These are phyloP conservation scores for Pythium vanterpoolii DNA, from an alignment of 352 stramenopile genomes.

Conservation along the genomic window DNA sequence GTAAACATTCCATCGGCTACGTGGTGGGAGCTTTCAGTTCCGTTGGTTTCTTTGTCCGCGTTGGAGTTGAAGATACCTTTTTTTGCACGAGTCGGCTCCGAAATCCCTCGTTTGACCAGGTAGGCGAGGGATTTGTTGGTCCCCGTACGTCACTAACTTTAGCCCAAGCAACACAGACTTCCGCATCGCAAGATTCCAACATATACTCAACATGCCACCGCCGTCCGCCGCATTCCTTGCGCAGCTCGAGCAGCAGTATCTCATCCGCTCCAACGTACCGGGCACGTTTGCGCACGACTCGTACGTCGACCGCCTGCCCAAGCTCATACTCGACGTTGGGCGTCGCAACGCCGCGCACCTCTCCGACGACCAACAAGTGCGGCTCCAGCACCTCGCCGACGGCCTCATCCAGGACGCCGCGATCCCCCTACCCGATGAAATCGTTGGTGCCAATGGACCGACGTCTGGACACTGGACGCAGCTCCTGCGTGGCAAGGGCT, in stretches of 20 bases:
- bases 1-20: too few relatives aligned
- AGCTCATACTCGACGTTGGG: slow-evolving; percentile 55
- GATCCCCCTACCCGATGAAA: slow-evolving; percentile 44
- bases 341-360: slow-evolving; percentile 44
- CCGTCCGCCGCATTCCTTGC: slow-evolving; percentile 44
- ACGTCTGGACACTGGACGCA: slow-evolving; percentile 44
- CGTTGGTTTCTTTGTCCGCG: too few relatives aligned
- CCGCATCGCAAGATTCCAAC: not conserved
- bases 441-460: slow-evolving; percentile 34
- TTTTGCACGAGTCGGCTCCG: too few relatives aligned
- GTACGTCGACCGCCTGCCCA: slow-evolving; percentile 52
- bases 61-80: too few relatives aligned
- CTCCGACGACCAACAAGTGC: slow-evolving; percentile 28
- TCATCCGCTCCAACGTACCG: slow-evolving; percentile 41
- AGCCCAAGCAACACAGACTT: not conserved
- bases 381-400: slow-evolving; percentile 39
- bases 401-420: slow-evolving; percentile 38
- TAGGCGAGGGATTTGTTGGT: not conserved
- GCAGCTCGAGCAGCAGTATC: slow-evolving; percentile 33
- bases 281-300: slow-evolving; percentile 70
- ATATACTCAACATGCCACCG: slow-evolving; percentile 19
- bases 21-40: too few relatives aligned
- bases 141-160: not conserved
- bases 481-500: slow-evolving; percentile 36
- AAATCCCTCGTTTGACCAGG: not conserved